Base-by-base conservation (phyloP, 2,329 filamentous ascomycete species). In the Balansia obtecta region DNA sequence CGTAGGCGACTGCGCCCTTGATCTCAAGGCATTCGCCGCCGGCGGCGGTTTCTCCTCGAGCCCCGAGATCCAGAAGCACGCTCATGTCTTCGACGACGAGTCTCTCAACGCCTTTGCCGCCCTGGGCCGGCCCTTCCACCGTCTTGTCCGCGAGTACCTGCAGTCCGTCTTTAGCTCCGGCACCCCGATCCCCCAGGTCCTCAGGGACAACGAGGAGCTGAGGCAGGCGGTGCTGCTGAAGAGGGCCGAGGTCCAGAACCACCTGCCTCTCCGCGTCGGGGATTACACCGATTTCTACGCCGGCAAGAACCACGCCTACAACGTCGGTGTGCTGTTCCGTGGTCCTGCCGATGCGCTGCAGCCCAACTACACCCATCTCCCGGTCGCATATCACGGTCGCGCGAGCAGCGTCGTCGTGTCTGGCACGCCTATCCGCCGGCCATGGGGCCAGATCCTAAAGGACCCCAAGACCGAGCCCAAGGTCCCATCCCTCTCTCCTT, bases 211-310 rank as follows among this genome's bases (percentile, higher is more conserved):
- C 40, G 55, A 61, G 12, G 52, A 53, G 1, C 61, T 71, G 0
- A 60, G 58, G 40, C 50, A 59, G 9, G 38, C 53, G 1, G 63
- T 62, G 7, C 50, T 68, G 13, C 7, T 70, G 4, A 58, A 58
- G 7, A 50, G 60, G 1, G 45, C 63, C 32, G 74, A 76, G 4
- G 76, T 83, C n/a, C 75, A 71, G 53, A 83, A 76, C 59, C 86
- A 90, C 55, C 59, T 91, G 1, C 87, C 87, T 1, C 79, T 93
- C 72, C 71, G 77, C 38, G 87, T 91, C 58, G 85, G 86, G 33
- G 87, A 91, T 62, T 91, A 91, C 63, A 88, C 86, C 2, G 87
- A 93, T 62, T 93, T 91, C 68, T 93, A 87, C 61, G 87, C 84
- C 13, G 86, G 87, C 46, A 69, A 83, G 58, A 83, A 90, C 61